These are phyloP conservation scores for Oryza officinalis DNA, from an alignment of 176 grass and related monocot species.

Conservation along the genomic window DNA sequence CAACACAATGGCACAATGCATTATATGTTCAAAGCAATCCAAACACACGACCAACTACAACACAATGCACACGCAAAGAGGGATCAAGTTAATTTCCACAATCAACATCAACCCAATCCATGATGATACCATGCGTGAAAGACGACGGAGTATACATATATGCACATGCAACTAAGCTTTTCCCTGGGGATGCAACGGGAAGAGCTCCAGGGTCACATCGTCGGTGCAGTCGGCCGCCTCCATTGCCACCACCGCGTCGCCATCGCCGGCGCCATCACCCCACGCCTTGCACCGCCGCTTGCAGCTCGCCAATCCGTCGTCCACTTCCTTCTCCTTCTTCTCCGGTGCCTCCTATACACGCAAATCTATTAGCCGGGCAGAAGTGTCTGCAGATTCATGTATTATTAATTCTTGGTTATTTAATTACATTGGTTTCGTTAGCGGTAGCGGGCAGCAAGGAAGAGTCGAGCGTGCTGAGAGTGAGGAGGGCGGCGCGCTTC, in stretches of 20 bases:
- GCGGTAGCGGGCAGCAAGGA: not conserved
- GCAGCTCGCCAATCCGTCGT: conserved; percentile 24
- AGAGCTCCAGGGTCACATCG: conserved; percentile 72
- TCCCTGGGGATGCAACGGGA: conserved; percentile 76
- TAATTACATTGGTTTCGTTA: conserved; percentile 32
- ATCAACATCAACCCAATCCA: conserved; percentile 1
- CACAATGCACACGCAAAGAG: not conserved
- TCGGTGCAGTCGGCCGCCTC: conserved; percentile 25
- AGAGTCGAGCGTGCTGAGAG: conserved; percentile 45
- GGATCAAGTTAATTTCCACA: not conserved
- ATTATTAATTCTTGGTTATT: not conserved
- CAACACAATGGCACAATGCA: conserved; percentile 11
- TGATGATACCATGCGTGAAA: not conserved
- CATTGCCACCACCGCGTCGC: not conserved
- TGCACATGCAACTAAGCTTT: conserved; percentile 36
- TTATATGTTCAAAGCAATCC: not conserved
- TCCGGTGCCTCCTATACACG: conserved; percentile 13
- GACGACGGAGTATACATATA: not conserved
- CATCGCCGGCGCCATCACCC: not conserved
- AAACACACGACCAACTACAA: not conserved
- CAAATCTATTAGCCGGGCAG: not conserved
- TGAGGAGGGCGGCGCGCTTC: conserved; percentile 83
- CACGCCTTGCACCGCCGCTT: conserved; percentile 58
- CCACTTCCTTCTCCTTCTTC: conserved; percentile 21
- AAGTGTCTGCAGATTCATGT: not conserved